phyloP scores from a whole-genome alignment of 495 filamentous ascomycete species.

The Rostrohypoxylon terebratum region DNA sequence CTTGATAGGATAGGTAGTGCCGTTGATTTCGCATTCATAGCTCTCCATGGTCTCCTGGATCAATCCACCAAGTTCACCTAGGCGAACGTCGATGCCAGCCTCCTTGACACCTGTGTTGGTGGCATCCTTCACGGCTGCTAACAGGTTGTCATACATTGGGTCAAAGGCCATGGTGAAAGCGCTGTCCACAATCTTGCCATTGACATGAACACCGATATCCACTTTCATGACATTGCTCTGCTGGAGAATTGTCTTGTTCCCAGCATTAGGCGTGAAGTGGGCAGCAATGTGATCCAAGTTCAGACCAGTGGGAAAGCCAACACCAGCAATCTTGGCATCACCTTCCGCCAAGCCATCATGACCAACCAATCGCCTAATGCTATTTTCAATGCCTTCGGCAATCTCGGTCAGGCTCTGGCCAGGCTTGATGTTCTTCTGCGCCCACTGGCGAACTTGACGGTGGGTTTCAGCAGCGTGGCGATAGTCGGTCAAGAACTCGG shows the following conservation, averaged over 20 bases:
- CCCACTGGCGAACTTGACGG: slow-evolving; percentile 87
- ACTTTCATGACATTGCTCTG: slow-evolving; percentile 92
- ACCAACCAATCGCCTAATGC: slow-evolving; percentile 80
- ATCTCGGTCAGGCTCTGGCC: slow-evolving; percentile 84
- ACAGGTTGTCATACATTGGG: slow-evolving; percentile 83
- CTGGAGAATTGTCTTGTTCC: slow-evolving; percentile 83
- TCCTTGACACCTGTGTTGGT: slow-evolving; percentile 89
- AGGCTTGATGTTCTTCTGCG: slow-evolving; percentile 82
- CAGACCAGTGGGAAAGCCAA: slow-evolving; percentile 90
- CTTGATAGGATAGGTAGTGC: slow-evolving; percentile 83
- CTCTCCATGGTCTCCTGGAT: slow-evolving; percentile 93
- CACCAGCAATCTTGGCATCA: slow-evolving; percentile 80
- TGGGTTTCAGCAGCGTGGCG: slow-evolving; percentile 89
- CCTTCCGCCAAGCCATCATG: slow-evolving; percentile 84
- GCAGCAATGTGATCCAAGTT: slow-evolving; percentile 90
- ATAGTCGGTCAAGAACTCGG: slow-evolving; percentile 86
- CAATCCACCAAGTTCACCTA: slow-evolving; percentile 78
- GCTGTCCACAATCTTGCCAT: slow-evolving; percentile 90
- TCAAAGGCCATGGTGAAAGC: slow-evolving; percentile 93
- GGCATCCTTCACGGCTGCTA: slow-evolving; percentile 84
- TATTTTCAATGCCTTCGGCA: slow-evolving; percentile 86
- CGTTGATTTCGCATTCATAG: slow-evolving; percentile 84
- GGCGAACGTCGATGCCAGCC: slow-evolving; percentile 84
- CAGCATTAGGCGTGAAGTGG: slow-evolving; percentile 93
- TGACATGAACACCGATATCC: slow-evolving; percentile 91